These are phyloP conservation scores for Hypholoma fasciculare DNA, from an alignment of 768 basidiomycete genomes.

Conservation along the genomic window DNA sequence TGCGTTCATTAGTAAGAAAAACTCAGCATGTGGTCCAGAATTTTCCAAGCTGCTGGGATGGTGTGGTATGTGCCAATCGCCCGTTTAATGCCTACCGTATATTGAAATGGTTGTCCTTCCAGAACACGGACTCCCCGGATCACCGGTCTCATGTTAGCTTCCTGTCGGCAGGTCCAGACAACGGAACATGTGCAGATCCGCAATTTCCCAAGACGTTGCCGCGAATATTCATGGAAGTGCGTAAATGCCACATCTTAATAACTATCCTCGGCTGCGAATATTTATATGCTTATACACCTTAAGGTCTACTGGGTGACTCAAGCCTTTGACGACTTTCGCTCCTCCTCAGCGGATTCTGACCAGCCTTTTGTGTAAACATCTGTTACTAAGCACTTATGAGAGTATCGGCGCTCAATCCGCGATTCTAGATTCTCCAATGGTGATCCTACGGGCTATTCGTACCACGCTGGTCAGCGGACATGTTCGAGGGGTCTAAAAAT, in stretches of 20 bases:
- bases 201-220: slow-evolving; percentile 38
- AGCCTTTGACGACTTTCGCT: slow-evolving; percentile 28
- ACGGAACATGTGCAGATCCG: slow-evolving; percentile 37
- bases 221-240: slow-evolving; percentile 42
- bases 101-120: background rate
- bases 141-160: slow-evolving; percentile 42
- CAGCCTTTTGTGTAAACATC: slow-evolving; percentile 46
- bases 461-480: background rate
- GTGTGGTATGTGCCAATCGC: background rate
- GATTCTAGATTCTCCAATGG: background rate
- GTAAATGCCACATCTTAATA: background rate
- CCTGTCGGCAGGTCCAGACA: slow-evolving; percentile 39
- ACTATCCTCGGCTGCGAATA: background rate
- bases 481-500: background rate
- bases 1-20: background rate
- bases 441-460: background rate
- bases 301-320: slow-evolving; percentile 45
- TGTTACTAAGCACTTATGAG: background rate
- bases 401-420: background rate
- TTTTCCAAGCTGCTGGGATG: slow-evolving; percentile 38
- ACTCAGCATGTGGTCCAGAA: slow-evolving; percentile 7
- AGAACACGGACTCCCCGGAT: slow-evolving; percentile 39
- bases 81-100: background rate
- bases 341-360: slow-evolving; percentile 36
- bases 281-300: background rate